Percentiles rank a stretch among this genome's conserved stretches.
Evolutionary conservation across 768 basidiomycete genomes (phyloP).

Genomic region (Lactarius evosmus): DNA sequence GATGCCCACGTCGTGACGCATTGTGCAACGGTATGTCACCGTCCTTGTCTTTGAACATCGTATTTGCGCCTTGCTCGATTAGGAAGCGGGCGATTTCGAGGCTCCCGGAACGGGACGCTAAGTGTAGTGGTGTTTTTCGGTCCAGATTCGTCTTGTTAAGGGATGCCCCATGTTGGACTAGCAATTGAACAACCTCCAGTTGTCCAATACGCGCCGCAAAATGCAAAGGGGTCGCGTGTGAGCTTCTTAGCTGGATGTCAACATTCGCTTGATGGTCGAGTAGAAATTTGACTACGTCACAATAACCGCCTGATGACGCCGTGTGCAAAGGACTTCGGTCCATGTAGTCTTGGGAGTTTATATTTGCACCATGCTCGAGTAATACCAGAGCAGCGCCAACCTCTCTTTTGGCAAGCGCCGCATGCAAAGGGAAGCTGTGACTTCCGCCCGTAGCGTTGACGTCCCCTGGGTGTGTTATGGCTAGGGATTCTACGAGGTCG

Average conservation of each 20-base stretch:
- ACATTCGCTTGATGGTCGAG: not conserved
- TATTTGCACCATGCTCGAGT: conserved; percentile 4
- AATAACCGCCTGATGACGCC: not conserved
- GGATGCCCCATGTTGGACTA: not conserved
- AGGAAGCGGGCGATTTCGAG: not conserved
- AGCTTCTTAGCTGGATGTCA: not conserved
- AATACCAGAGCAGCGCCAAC: not conserved
- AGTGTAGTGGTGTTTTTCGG: not conserved
- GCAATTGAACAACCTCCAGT: not conserved
- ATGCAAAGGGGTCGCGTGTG: not conserved
- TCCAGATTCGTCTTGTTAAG: not conserved
- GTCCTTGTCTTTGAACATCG: too few species aligned
- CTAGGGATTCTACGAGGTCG: not conserved
- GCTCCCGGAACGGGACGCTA: not conserved
- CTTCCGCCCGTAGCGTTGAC: not conserved
- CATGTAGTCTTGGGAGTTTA: not conserved
- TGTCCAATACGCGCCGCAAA: not conserved
- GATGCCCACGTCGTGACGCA: not conserved
- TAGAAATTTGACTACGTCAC: not conserved
- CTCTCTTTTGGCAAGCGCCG: not conserved
- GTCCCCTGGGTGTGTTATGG: not conserved
- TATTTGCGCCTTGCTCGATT: not conserved
- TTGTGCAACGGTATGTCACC: not conserved
- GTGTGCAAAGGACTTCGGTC: conserved; percentile 1
- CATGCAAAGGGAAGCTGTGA: not conserved